Evolutionary conservation across 2,329 filamentous ascomycete species (phyloP).

Genomic region (Paecilomyces formosus): DNA sequence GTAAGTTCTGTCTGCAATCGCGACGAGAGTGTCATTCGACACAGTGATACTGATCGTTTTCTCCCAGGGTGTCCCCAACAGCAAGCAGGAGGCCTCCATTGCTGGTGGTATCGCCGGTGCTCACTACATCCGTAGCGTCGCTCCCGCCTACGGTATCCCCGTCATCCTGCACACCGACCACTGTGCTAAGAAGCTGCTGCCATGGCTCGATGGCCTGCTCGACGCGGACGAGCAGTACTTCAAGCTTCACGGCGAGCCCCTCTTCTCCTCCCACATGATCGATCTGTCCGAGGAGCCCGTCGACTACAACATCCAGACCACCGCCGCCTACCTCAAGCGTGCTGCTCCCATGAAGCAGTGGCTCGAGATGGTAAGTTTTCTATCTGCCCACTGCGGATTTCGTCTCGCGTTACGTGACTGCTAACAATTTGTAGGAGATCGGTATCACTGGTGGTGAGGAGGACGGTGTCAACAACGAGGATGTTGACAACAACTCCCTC

Average conservation of each 20-base stretch:
- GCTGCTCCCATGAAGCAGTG: constrained; percentile 96
- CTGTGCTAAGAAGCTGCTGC: constrained; percentile 98
- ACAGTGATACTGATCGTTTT: constrained; percentile 1
- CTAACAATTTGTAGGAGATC: constrained; percentile 51
- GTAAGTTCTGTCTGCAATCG: constrained; percentile 32
- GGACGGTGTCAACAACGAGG: constrained; percentile 97
- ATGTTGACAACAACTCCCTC: constrained; percentile 90
- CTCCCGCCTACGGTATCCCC: constrained; percentile 80
- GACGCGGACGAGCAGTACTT: constrained; percentile 92
- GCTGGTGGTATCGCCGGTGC: constrained; percentile 81
- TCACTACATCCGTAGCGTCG: constrained; percentile 85
- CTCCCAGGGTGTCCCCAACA: constrained; percentile 64
- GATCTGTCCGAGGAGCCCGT: constrained; percentile 90
- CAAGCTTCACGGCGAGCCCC: constrained; percentile 84
- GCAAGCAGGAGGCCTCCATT: constrained; percentile 80
- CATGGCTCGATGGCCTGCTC: constrained; percentile 94
- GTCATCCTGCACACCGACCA: constrained; percentile 96
- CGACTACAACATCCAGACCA: constrained; percentile 85
- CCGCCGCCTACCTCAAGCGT: constrained; percentile 86
- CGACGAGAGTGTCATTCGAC: neutral
- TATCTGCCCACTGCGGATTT: neutral
- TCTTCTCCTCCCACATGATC: constrained; percentile 98
- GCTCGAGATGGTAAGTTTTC: constrained; percentile 78
- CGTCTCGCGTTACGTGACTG: neutral
- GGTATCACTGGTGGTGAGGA: constrained; percentile 96